A percentile compares a stretch with the other conserved stretches of the same genome.
These are phyloP conservation scores for Chaetomiaceae sp. DNA, from an alignment of 2,329 filamentous ascomycete species.

Conservation along the genomic window DNA sequence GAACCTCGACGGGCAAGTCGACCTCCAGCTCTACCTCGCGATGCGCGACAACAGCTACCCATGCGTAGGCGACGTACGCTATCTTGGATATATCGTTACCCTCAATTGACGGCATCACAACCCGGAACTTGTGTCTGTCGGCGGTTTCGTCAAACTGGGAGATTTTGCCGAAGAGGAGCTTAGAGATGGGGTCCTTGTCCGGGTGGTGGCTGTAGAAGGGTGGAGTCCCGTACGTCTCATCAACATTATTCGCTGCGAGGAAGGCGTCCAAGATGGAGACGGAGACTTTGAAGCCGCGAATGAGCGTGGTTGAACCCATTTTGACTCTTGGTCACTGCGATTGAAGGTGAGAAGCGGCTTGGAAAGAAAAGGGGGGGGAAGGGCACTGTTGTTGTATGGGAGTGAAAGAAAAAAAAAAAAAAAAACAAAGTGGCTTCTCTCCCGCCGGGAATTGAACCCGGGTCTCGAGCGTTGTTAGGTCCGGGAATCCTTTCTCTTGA, in stretches of 20 bases:
- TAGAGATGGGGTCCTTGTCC: background rate
- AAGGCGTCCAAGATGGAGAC: background rate
- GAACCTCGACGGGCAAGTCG: background rate
- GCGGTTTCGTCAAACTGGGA: background rate
- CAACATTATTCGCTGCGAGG: background rate
- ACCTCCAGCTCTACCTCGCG: conserved; percentile 2
- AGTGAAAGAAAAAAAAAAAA: background rate
- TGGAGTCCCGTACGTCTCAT: conserved; percentile 4
- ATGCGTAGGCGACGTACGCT: conserved; percentile 5
- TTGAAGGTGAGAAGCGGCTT: too few species aligned
- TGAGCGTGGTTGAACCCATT: conserved; percentile 5
- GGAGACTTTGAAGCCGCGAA: conserved; percentile 7
- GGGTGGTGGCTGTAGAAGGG: conserved; percentile 1
- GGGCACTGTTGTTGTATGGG: too few species aligned
- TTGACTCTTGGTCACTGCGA: too few species aligned
- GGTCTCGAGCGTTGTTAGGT: conserved; percentile 20
- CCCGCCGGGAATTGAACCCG: conserved; percentile 25
- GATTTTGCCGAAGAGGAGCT: conserved; percentile 4
- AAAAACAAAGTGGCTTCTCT: conserved; percentile 12
- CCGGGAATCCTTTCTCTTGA: background rate
- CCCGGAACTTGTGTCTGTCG: conserved; percentile 6
- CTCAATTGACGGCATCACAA: background rate
- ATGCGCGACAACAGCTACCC: background rate
- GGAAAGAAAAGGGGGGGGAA: too few species aligned
- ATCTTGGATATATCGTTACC: background rate